Base-by-base conservation (phyloP, 805 yeast genomes). In the Yamadazyma phyllophila region DNA sequence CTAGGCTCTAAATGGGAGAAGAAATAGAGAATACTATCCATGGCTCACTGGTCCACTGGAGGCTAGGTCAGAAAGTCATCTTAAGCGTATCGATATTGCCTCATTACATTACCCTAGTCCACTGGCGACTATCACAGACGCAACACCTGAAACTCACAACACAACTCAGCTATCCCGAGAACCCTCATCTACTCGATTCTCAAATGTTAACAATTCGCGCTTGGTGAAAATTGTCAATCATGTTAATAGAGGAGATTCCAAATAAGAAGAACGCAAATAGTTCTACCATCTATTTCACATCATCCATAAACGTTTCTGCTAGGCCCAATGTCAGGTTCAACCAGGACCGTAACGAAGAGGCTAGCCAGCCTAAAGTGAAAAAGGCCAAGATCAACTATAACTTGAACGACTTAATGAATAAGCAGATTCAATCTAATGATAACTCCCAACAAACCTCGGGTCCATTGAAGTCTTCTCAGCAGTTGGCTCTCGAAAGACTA, bases 181-280 rank as follows among this genome's bases (percentile, higher is more conserved):
- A n/a, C n/a, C n/a, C n/a, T n/a, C n/a, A n/a, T n/a, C n/a, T n/a
- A n/a, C n/a, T n/a, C n/a, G n/a, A n/a, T n/a, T n/a, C n/a, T n/a
- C 24, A 20, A 20, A 20, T 20, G 6, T 20, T 20, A 20, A 20
- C 3, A 32, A 32, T 32, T 32, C 14, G 11, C 31, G 13, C 13
- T n/a, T 29, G 7, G 11, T n/a, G 31, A 9, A 10, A 32, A n/a
- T 13, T 30, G 17, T 26, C 36, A 11, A 41, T 37, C 15, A 72
- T 72, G 77, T 58, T 72, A 20, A 73, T 72, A 7, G 77, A 72
- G 49, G 76, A 72, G 46, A 52, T 72, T 14, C 77, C 77, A 11
- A 67, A 60, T 45, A 48, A 59, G 9, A 53, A 57, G 27, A 59
- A 59, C 43, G 48, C 67, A 9, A 63, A 62, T 31, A 51, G 59